phyloP scores from a whole-genome alignment of 257 asterid genomes.

The Nicotiana attenuata region DNA sequence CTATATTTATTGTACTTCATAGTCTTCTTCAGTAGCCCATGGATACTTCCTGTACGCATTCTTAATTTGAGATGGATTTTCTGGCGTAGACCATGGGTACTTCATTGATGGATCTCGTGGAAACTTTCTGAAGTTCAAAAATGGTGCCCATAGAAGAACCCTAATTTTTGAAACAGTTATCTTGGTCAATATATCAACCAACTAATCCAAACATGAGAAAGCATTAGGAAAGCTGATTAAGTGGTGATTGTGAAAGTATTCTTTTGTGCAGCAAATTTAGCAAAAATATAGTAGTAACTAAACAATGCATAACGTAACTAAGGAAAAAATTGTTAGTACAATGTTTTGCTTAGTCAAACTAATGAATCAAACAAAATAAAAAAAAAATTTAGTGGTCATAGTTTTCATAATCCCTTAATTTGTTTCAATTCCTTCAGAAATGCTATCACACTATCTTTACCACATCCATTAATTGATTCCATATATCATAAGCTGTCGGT shows the following conservation, averaged over 20 bases:
- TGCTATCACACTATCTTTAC: not conserved
- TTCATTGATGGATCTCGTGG: conserved; percentile 78
- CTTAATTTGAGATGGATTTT: conserved; percentile 49
- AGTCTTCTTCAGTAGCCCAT: conserved; percentile 73
- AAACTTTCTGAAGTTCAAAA: conserved; percentile 75
- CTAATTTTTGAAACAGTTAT: conserved; percentile 18
- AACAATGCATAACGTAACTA: not conserved
- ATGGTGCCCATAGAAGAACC: conserved; percentile 80
- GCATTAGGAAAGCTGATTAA: not conserved
- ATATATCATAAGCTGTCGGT: no score
- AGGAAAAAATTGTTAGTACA: not conserved
- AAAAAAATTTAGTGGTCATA: not conserved
- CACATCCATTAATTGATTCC: no score
- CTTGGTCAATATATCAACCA: not conserved
- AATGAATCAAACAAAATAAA: no score
- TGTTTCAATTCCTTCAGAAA: not conserved
- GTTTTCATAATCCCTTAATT: not conserved
- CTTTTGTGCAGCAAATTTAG: not conserved
- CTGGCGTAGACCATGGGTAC: conserved; percentile 78
- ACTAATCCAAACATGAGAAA: not conserved
- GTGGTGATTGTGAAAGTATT: not conserved
- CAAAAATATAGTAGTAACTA: no score
- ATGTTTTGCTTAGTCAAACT: not conserved
- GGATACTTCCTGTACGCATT: conserved; percentile 58
- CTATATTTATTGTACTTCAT: conserved; percentile 28